phyloP scores from a whole-genome alignment of 1,139 yeast genomes.

The Yamadazyma jaroonii region DNA sequence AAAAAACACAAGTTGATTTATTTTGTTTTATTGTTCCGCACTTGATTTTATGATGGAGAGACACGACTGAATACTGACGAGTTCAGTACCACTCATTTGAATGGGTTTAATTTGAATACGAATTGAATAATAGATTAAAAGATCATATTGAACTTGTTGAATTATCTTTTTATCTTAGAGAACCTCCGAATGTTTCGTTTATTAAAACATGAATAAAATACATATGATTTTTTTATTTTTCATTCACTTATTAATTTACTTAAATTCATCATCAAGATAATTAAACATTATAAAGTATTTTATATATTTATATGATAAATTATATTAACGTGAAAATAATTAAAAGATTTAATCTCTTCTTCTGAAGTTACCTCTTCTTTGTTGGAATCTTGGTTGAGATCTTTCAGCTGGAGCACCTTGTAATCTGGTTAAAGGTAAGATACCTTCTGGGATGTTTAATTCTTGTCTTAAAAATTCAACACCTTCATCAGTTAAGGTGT shows the following conservation, averaged over 20 bases:
- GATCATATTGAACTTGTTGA: not conserved
- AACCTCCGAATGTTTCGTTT: constrained; percentile 16
- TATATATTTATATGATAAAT: not conserved
- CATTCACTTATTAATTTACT: constrained; percentile 8
- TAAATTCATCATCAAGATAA: constrained; percentile 1
- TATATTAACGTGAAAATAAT: constrained; percentile 2
- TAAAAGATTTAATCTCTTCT: constrained; percentile 40
- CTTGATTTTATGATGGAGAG: not conserved
- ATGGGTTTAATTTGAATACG: no score
- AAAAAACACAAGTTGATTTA: not conserved
- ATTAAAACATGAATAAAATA: constrained; percentile 18
- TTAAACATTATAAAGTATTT: constrained; percentile 1
- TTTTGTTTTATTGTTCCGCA: no score
- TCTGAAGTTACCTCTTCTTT: constrained; percentile 44
- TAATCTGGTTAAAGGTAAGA: constrained; percentile 98
- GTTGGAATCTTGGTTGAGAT: constrained; percentile 51
- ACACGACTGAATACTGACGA: constrained; percentile 1
- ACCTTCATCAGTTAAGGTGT: constrained; percentile 99
- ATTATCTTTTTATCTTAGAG: not conserved
- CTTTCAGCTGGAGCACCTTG: constrained; percentile 89
- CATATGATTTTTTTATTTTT: constrained; percentile 10
- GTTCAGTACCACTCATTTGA: no score
- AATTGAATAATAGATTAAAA: no score
- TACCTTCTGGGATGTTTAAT: constrained; percentile 98
- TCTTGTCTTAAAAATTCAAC: constrained; percentile 97